Evolutionary conservation across 805 yeast genomes (phyloP).

Genomic region (Ogataea neopini): DNA sequence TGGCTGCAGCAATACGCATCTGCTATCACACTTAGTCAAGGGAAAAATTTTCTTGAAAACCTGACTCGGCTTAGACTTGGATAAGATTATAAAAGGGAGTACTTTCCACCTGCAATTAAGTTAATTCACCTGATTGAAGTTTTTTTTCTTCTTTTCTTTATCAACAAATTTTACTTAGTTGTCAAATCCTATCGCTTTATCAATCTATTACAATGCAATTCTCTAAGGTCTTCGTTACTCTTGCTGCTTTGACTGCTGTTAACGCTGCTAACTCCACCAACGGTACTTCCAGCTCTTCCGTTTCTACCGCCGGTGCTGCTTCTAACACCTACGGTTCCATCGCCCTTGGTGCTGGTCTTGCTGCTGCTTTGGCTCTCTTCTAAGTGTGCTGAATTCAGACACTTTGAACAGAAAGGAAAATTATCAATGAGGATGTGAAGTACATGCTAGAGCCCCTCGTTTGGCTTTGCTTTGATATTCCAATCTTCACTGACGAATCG

Average conservation of each 20-base stretch:
- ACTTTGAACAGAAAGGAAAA: constrained; percentile 11
- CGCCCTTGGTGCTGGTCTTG: constrained; percentile 80
- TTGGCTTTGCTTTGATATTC: constrained; percentile 1
- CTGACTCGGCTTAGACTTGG: constrained; percentile 3
- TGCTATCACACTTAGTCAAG: not conserved
- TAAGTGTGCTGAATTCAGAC: constrained; percentile 23
- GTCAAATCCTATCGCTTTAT: constrained; percentile 8
- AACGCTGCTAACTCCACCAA: constrained; percentile 58
- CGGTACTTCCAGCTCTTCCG: constrained; percentile 38
- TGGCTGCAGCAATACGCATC: constrained; percentile 2
- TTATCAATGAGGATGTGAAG: constrained; percentile 6
- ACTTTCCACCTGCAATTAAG: not conserved
- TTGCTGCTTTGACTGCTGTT: constrained; percentile 70
- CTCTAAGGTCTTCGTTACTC: constrained; percentile 64
- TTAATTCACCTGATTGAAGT: not conserved
- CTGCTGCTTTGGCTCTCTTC: constrained; percentile 66
- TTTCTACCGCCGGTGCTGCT: constrained; percentile 44
- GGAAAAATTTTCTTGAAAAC: constrained; percentile 1
- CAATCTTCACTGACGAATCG: constrained; percentile 3
- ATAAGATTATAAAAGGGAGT: constrained; percentile 13
- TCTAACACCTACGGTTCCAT: constrained; percentile 59
- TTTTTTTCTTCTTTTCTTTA: not conserved
- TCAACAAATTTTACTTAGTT: constrained; percentile 6
- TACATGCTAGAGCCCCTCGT: not conserved
- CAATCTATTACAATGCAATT: constrained; percentile 60